Evolutionary conservation across 2,329 filamentous ascomycete genomes (phyloP).

Genomic region (Neobulgaria alba): DNA sequence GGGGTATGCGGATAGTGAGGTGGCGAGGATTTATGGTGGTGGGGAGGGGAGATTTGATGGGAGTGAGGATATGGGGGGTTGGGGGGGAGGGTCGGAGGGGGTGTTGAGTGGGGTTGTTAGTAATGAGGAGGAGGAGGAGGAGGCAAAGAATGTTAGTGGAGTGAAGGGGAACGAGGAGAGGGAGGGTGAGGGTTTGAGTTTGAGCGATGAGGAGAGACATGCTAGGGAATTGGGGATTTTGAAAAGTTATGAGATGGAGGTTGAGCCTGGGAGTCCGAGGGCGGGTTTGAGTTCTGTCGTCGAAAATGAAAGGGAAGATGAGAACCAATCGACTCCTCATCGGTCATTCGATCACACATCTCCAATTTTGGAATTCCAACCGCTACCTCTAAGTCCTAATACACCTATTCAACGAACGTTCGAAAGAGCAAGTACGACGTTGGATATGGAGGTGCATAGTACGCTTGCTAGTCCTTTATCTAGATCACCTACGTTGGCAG

Average conservation of each 20-base stretch:
- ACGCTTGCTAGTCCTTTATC: background rate
- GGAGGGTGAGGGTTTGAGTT: background rate
- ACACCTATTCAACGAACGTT: background rate
- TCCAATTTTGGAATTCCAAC: background rate
- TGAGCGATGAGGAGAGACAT: background rate
- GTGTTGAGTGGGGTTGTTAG: too few relatives aligned
- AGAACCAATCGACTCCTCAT: background rate
- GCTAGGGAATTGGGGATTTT: background rate
- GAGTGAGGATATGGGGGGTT: background rate
- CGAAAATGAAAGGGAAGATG: background rate
- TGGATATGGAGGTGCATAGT: background rate
- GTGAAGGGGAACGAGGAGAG: too few relatives aligned
- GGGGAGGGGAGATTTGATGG: background rate
- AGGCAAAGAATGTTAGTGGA: too few relatives aligned
- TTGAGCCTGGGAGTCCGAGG: background rate
- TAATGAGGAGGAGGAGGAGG: too few relatives aligned
- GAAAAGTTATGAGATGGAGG: background rate
- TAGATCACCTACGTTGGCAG: background rate
- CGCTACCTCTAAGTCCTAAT: background rate
- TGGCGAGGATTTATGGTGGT: background rate
- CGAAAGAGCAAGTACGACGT: background rate
- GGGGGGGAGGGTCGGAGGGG: too few relatives aligned
- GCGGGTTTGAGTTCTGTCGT: background rate
- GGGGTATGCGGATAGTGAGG: background rate
- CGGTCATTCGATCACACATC: too few relatives aligned